These are phyloP conservation scores for Rhodotorula diobovata DNA, from an alignment of 768 basidiomycete species.

Conservation along the genomic window DNA sequence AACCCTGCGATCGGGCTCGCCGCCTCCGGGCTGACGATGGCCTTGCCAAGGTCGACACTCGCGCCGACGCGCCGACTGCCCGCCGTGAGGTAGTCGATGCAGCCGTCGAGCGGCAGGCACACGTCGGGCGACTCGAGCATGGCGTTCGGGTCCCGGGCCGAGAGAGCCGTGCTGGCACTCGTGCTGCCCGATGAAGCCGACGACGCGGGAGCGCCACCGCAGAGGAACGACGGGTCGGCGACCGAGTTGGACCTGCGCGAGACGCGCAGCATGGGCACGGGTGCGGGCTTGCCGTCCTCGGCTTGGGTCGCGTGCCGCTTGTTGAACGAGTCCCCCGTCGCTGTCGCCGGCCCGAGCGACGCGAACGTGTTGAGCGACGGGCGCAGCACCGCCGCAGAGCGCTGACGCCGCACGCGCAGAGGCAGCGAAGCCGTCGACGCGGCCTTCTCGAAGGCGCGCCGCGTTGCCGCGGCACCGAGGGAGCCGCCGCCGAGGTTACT, in stretches of 20 bases:
- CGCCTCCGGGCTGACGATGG: slow-evolving; percentile 15
- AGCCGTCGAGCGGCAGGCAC: background rate
- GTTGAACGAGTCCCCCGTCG: slow-evolving; percentile 9
- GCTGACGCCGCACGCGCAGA: slow-evolving; percentile 23
- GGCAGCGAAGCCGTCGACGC: slow-evolving; percentile 11
- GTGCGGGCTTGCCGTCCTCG: slow-evolving; percentile 31
- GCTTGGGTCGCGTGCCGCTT: slow-evolving; percentile 35
- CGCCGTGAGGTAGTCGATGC: slow-evolving; percentile 12
- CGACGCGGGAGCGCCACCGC: background rate
- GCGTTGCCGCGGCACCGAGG: slow-evolving; percentile 6
- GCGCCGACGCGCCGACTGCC: background rate
- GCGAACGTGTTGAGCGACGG: slow-evolving; percentile 7
- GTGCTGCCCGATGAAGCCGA: background rate
- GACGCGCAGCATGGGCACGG: background rate
- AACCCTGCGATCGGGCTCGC: slow-evolving; percentile 70
- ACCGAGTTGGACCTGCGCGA: slow-evolving; percentile 33
- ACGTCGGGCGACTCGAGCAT: slow-evolving; percentile 24
- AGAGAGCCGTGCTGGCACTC: background rate
- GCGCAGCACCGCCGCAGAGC: slow-evolving; percentile 18
- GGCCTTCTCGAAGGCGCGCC: slow-evolving; percentile 12
- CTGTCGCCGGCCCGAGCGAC: background rate
- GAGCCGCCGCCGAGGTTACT: background rate
- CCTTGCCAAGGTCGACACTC: slow-evolving; percentile 13
- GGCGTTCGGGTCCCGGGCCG: slow-evolving; percentile 24
- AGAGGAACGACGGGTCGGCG: slow-evolving; percentile 22